Percentiles rank a stretch among this genome's conserved stretches.
phyloP scores from a whole-genome alignment of 2,329 filamentous ascomycete species.

The Verticillium albo-atrum region DNA sequence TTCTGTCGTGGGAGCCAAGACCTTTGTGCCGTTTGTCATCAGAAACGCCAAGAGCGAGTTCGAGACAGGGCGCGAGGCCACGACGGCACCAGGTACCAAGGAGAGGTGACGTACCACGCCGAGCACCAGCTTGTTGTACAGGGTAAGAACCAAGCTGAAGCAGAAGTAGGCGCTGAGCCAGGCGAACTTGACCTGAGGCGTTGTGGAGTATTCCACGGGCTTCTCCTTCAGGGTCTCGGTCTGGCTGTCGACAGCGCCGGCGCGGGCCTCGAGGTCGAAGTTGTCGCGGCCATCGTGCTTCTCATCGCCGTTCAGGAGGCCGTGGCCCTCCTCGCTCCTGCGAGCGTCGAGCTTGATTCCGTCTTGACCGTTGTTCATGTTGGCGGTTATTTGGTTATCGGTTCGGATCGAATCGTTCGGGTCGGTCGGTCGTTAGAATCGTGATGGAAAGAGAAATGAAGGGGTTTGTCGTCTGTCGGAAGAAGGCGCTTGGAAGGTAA shows the following conservation, averaged over 20 bases:
- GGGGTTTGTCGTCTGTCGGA: slow-evolving; percentile 3
- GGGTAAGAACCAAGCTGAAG: slow-evolving; percentile 42
- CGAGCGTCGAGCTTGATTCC: slow-evolving; percentile 10
- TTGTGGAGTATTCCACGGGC: slow-evolving; percentile 35
- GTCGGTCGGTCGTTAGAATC: slow-evolving; percentile 3
- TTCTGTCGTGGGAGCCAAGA: background rate
- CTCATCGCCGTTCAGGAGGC: slow-evolving; percentile 14
- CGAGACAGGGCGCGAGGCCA: background rate
- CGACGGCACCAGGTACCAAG: background rate
- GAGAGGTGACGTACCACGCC: slow-evolving; percentile 35
- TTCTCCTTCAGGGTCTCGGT: slow-evolving; percentile 4
- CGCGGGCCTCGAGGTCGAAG: slow-evolving; percentile 13
- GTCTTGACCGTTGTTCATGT: slow-evolving; percentile 15
- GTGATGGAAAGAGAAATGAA: slow-evolving; percentile 2
- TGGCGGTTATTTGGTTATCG: background rate
- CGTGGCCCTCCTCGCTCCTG: slow-evolving; percentile 13
- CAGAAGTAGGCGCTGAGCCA: slow-evolving; percentile 50
- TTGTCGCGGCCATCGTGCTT: slow-evolving; percentile 9
- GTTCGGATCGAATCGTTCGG: background rate
- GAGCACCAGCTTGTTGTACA: slow-evolving; percentile 57
- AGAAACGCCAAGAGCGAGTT: background rate
- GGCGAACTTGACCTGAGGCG: slow-evolving; percentile 40
- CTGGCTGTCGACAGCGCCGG: slow-evolving; percentile 5
- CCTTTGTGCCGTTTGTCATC: background rate
- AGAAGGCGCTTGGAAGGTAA: background rate